Evolutionary conservation across 345 rosid species (phyloP).

Genomic region (Acer campestre): DNA sequence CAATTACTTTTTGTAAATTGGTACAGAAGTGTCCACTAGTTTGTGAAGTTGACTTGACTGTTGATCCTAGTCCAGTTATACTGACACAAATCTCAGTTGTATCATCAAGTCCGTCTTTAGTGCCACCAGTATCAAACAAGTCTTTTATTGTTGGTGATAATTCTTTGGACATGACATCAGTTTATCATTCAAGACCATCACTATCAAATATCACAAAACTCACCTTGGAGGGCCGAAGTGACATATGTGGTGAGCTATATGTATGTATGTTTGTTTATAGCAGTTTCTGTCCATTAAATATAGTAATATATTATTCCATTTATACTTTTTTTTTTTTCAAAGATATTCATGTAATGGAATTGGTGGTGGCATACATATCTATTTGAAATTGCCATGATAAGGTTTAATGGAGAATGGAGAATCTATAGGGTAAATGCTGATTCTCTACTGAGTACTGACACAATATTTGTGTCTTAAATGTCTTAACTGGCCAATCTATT

Average conservation of each 20-base stretch:
- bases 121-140: slow-evolving; percentile 29
- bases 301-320: neutral
- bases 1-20: slow-evolving; percentile 37
- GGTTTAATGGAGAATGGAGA: slow-evolving; percentile 1
- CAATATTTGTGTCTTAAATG: slow-evolving; percentile 1
- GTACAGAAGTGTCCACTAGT: slow-evolving; percentile 46
- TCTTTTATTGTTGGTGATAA: slow-evolving; percentile 22
- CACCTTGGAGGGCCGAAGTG: slow-evolving; percentile 76
- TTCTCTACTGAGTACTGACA: neutral
- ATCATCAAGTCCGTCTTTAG: slow-evolving; percentile 39
- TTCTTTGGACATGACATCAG: slow-evolving; percentile 13
- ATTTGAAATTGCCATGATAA: neutral
- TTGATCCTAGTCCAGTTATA: slow-evolving; percentile 57
- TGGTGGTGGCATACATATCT: neutral
- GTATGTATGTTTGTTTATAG: slow-evolving; percentile 2
- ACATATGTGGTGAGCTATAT: slow-evolving; percentile 59
- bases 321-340: neutral
- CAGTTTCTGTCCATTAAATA: neutral
- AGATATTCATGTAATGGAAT: neutral
- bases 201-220: slow-evolving; percentile 55
- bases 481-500: neutral
- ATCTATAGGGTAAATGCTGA: neutral
- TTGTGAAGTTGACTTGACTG: slow-evolving; percentile 67
- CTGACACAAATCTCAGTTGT: slow-evolving; percentile 42
- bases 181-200: slow-evolving; percentile 26